These are phyloP conservation scores for Ganoderma sp. DNA, from an alignment of 1,284 basidiomycete species.

Conservation along the genomic window DNA sequence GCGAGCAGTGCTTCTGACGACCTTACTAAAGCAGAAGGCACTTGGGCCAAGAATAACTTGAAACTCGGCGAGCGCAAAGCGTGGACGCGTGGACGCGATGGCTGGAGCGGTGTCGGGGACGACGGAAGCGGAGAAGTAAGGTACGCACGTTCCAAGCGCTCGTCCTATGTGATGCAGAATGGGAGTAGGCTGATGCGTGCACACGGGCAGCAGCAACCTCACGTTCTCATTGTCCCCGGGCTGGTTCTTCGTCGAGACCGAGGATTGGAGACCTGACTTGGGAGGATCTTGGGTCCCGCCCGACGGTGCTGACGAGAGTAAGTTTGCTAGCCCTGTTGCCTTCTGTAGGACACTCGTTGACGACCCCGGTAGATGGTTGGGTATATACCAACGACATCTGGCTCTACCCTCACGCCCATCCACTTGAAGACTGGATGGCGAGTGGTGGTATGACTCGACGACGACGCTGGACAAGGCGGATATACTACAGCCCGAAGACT, in stretches of 20 bases:
- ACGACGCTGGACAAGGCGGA: conserved; percentile 67
- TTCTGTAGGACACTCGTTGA: not conserved
- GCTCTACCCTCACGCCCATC: conserved; percentile 54
- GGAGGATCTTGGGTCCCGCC: conserved; percentile 57
- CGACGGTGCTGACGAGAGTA: conserved; percentile 54
- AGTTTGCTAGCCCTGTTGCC: conserved; percentile 22
- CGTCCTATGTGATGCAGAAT: not conserved
- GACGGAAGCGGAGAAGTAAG: conserved; percentile 61
- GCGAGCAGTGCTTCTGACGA: conserved; percentile 33
- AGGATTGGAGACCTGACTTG: conserved; percentile 75
- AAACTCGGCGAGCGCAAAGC: conserved; percentile 58
- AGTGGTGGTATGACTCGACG: conserved; percentile 62
- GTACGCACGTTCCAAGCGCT: conserved; percentile 49
- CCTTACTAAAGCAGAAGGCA: conserved; percentile 36
- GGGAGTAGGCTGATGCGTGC: conserved; percentile 25
- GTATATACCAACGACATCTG: conserved; percentile 78
- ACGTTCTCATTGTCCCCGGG: conserved; percentile 73
- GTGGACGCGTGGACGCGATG: conserved; percentile 77
- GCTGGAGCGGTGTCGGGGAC: conserved; percentile 63
- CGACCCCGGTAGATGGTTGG: conserved; percentile 64
- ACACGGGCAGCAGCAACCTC: conserved; percentile 66
- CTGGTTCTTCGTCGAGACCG: conserved; percentile 75
- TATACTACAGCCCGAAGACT: conserved; percentile 51
- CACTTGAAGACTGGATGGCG: conserved; percentile 49
- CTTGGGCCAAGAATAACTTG: conserved; percentile 67